Evolutionary conservation across 2,329 filamentous ascomycete genomes (phyloP).

Genomic region (Salinomyces thailandicus): DNA sequence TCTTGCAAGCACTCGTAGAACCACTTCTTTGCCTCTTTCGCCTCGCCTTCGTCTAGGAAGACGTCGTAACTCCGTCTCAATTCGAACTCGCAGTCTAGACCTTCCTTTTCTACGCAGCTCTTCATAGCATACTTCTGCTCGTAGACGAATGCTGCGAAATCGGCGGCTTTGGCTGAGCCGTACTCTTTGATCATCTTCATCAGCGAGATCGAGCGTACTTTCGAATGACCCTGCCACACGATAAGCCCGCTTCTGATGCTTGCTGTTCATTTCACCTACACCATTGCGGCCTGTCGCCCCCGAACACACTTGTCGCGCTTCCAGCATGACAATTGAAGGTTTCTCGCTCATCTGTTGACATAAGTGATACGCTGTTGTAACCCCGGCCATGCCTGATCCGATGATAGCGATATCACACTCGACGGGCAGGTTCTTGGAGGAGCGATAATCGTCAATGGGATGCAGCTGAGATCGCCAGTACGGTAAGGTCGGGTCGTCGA

Average conservation of each 20-base stretch:
- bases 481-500: conserved; percentile 17
- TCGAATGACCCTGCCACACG: conserved; percentile 7
- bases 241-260: neutral
- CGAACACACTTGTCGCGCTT: conserved; percentile 19
- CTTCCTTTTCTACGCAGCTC: conserved; percentile 28
- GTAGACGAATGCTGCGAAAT: conserved; percentile 22
- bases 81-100: conserved; percentile 37
- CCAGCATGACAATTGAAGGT: conserved; percentile 15
- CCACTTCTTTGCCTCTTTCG: conserved; percentile 3
- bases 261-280: neutral
- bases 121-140: conserved; percentile 25
- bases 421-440: conserved; percentile 44
- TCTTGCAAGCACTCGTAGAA: conserved; percentile 3
- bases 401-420: conserved; percentile 19
- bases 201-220: conserved; percentile 6
- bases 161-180: conserved; percentile 23
- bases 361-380: conserved; percentile 17
- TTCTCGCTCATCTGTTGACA: conserved; percentile 5
- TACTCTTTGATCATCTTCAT: conserved; percentile 7
- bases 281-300: conserved; percentile 22
- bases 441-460: conserved; percentile 46
- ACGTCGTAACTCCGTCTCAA: conserved; percentile 33
- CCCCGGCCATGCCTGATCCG: conserved; percentile 19
- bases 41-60: conserved; percentile 21
- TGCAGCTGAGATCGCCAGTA: conserved; percentile 37